These are phyloP conservation scores for Aspergillus sp. DNA, from an alignment of 2,329 filamentous ascomycete genomes.

Conservation along the genomic window DNA sequence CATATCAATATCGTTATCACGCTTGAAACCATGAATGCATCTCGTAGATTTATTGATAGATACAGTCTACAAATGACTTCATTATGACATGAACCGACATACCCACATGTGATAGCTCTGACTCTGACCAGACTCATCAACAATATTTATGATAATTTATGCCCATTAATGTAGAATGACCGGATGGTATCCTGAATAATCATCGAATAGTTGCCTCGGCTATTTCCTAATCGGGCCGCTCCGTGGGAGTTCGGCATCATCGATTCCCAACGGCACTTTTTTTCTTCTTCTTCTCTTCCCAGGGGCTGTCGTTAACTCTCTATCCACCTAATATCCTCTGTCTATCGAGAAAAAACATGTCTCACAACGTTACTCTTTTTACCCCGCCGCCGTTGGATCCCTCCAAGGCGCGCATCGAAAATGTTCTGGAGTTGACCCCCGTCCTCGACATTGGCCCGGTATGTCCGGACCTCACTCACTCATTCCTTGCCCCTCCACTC, in stretches of 20 bases:
- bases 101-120: no score
- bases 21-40: no score
- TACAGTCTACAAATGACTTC: no score
- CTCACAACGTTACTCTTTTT: slow-evolving; percentile 57
- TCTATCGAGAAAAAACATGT: slow-evolving; percentile 15
- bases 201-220: slow-evolving; percentile 9
- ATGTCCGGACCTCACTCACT: slow-evolving; percentile 24
- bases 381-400: slow-evolving; percentile 68
- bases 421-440: slow-evolving; percentile 79
- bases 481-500: not conserved
- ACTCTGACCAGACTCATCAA: no score
- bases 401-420: slow-evolving; percentile 77
- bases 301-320: not conserved
- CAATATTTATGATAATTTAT: no score
- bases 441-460: slow-evolving; percentile 59
- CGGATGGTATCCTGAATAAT: not conserved
- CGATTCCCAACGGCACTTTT: not conserved
- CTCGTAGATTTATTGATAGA: no score
- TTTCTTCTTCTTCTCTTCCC: not conserved
- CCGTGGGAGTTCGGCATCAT: not conserved
- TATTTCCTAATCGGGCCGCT: slow-evolving; percentile 9
- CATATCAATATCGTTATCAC: no score
- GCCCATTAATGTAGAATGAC: not conserved
- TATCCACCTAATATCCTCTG: not conserved
- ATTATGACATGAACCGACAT: no score